Evolutionary conservation across 2,329 filamentous ascomycete genomes (phyloP).

Genomic region (Emergomyces africanus): DNA sequence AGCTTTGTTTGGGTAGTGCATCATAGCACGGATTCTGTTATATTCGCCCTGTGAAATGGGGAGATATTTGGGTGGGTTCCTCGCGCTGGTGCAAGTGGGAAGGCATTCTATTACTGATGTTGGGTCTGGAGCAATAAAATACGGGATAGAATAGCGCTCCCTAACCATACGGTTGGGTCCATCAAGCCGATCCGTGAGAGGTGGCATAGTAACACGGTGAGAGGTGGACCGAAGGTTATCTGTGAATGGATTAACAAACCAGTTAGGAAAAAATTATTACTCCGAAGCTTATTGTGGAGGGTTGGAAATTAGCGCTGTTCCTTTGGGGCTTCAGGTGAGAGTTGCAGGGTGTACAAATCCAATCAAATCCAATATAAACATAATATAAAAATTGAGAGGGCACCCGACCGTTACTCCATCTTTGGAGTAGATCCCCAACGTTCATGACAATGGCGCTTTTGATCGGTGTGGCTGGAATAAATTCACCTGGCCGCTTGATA

Average conservation of each 20-base stretch:
- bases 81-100: constrained; percentile 32
- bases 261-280: neutral
- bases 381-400: constrained; percentile 1
- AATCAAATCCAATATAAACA: neutral
- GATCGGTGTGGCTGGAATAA: constrained; percentile 29
- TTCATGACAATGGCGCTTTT: constrained; percentile 37
- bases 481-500: constrained; percentile 25
- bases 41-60: constrained; percentile 34
- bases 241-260: constrained; percentile 10
- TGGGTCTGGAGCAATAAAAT: constrained; percentile 43
- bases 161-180: constrained; percentile 33
- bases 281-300: neutral
- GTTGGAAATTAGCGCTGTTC: neutral
- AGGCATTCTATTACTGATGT: constrained; percentile 41
- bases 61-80: constrained; percentile 38
- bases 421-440: constrained; percentile 38
- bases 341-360: neutral
- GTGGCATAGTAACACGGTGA: constrained; percentile 40
- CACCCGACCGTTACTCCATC: constrained; percentile 36
- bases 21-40: constrained; percentile 19
- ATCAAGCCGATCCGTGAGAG: constrained; percentile 25
- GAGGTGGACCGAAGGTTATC: constrained; percentile 41
- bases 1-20: constrained; percentile 4
- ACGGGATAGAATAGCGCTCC: constrained; percentile 47
- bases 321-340: neutral